Base-by-base conservation (phyloP, 768 basidiomycete species). In the Suillus tomentosus region DNA sequence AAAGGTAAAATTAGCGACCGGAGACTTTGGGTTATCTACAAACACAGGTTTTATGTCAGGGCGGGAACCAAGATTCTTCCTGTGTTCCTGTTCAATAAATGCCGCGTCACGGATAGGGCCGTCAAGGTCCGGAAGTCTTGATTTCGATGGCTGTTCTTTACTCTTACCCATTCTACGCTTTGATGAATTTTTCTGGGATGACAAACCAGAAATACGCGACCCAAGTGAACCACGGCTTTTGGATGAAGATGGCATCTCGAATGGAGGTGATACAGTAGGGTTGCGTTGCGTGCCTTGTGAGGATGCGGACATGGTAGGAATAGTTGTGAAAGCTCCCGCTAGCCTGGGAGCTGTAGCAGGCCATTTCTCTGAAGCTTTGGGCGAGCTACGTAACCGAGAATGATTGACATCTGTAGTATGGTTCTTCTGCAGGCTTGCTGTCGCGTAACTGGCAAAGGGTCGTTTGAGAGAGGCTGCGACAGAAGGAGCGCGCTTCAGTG, bases 21-120 rank as follows among this genome's bases (percentile, higher is more conserved):
- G 81, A 0, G 83, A 81, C 64, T 87, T 88, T 31, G 86, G 82
- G 66, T 87, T 85, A 40, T 78, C 74, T 45, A 73, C 66, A 62
- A 73, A 73, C 14, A 70, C 68, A 2, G 68, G 36, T 64, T 78
- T 79, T 56, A 79, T 61, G 1, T 72, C 40, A 0, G 68, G 22
- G 0, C 64, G 70, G 19, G 64, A 1, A 10, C 43, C 31, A 3
- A 34, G 34, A 9, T 64, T 74, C 22, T 64, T 66, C 37, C 60
- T 62, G 66, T 74, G 75, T 4, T 69, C 66, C 58, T 61, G 45
- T 31, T 72, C 65, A 61, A 84, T 76, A 66, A 74, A 74, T 17
- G 36, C 50, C 3, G 72, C 71, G 63, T 81, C 78, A 69, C 79
- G 75, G 8, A 82, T n/a, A 2, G 80, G 78, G 1, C 77, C 79